Percentiles rank a stretch among this genome's conserved stretches.
These are phyloP conservation scores for Turritis glabra DNA, from an alignment of 345 rosid species.

Conservation along the genomic window DNA sequence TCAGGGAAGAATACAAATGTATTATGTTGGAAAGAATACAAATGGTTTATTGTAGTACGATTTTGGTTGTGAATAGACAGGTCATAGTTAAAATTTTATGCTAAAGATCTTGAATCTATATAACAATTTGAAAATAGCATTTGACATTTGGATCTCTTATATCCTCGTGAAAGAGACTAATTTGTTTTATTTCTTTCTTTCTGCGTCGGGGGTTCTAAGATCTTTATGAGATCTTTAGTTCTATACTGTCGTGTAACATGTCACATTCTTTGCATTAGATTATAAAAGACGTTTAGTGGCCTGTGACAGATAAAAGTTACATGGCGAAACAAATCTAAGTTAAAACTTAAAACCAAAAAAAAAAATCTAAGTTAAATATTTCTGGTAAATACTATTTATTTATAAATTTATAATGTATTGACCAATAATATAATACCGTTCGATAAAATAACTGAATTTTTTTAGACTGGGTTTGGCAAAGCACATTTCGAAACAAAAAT, in stretches of 20 bases:
- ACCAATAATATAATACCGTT: background rate
- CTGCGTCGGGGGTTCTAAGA: no score
- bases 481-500: background rate
- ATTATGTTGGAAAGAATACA: background rate
- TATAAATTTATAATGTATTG: background rate
- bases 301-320: background rate
- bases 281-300: background rate
- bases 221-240: conserved; percentile 8
- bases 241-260: background rate
- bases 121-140: background rate
- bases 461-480: background rate
- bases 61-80: background rate
- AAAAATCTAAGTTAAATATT: background rate
- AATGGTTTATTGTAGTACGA: background rate
- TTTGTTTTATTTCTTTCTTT: no score
- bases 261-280: background rate
- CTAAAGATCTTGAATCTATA: background rate
- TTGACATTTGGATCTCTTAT: conserved; percentile 10
- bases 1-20: background rate
- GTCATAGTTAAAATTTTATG: background rate
- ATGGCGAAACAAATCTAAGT: background rate
- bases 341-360: no score
- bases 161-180: conserved; percentile 1
- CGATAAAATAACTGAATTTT: background rate
- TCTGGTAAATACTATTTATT: background rate